Evolutionary conservation across 768 basidiomycete species (phyloP), one percentile per base, ranked within the genome.

Genomic region (Pisolithus microcarpus): DNA sequence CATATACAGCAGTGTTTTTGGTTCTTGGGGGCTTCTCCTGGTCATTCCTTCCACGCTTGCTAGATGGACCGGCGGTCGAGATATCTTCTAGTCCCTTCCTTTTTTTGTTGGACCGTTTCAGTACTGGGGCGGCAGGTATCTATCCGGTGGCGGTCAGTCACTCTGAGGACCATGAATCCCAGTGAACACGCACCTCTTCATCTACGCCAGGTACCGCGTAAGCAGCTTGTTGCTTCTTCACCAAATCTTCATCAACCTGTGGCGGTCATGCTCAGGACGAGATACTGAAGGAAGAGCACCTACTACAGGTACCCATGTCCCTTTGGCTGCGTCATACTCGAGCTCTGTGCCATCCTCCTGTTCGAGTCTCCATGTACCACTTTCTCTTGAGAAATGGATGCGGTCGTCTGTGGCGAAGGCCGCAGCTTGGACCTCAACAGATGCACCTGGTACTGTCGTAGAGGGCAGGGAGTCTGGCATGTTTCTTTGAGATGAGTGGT

Each of bases 161-260:
- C 55, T 57, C 50, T 59, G 52, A 55, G 58, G 36, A 34, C 46
- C 45, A 49, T 38, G 21, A 16, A 39, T 42, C 21, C 50, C 51
- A 54, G 43, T 46, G 54, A 52, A 56, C 52, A 69, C 82, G 64
- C 65, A 91, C 94, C 72, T 84, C 80, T 74, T 98, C 96, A 64
- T 99, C 95, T 21, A 99, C 93, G 9, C 95, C 96, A 13, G 75
- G 76, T 1, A 99, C 75, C 0, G 91, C 86, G 68, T 99, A 99
- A 1, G 92, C 94, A 1, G 91, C 93, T 72, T 98, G 96, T 65
- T 99, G 95, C 21, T 82, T 84, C 63, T 82, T 84, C 51, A 95
- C 57, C 11, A 90, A 72, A 48, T 94, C 91, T 55, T 95, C 91
- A 56, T 92, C 89, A 31, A 95, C 74, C 93, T 95, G 60, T 7